Conservation (phyloP, 768 basidiomycete genomes). For the Suillus subaureus region DNA sequence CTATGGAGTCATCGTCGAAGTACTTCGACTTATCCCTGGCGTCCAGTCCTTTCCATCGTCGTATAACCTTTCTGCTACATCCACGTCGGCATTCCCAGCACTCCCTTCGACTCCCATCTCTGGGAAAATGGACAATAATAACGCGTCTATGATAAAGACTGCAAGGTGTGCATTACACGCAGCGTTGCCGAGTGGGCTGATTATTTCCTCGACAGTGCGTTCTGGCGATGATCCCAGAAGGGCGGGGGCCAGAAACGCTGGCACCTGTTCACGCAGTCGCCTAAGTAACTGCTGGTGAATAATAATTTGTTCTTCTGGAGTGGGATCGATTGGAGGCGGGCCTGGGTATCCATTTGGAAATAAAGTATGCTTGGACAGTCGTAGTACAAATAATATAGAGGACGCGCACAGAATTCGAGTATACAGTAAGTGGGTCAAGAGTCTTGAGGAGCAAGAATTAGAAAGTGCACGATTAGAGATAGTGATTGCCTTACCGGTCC, state of each 20-base stretch:
- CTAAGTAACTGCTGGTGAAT: slow-evolving; percentile 47
- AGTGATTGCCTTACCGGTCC: slow-evolving; percentile 49
- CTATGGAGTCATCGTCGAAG: neutral
- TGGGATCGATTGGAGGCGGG: slow-evolving; percentile 71
- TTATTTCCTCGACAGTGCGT: slow-evolving; percentile 49
- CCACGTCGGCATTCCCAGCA: neutral
- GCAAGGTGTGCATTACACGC: slow-evolving; percentile 82
- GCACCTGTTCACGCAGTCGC: slow-evolving; percentile 43
- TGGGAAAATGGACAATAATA: slow-evolving; percentile 75
- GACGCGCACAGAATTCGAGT: slow-evolving; percentile 52
- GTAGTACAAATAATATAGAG: slow-evolving; percentile 54
- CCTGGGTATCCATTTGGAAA: slow-evolving; percentile 92
- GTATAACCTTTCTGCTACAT: slow-evolving; percentile 7
- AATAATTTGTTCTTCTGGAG: slow-evolving; percentile 69
- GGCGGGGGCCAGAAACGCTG: slow-evolving; percentile 41
- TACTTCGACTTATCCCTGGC: neutral
- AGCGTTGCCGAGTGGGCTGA: slow-evolving; percentile 62
- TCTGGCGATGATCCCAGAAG: slow-evolving; percentile 57
- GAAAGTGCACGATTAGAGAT: neutral
- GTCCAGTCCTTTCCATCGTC: slow-evolving; percentile 3
- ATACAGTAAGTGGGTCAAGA: slow-evolving; percentile 70
- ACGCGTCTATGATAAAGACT: slow-evolving; percentile 70
- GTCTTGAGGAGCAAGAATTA: slow-evolving; percentile 39
- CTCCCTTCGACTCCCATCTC: slow-evolving; percentile 54
- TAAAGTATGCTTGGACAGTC: slow-evolving; percentile 64